Percentiles rank a stretch among this genome's conserved stretches.
Evolutionary conservation across 2,329 filamentous ascomycete genomes (phyloP).

Genomic region (Helotiales sp.): DNA sequence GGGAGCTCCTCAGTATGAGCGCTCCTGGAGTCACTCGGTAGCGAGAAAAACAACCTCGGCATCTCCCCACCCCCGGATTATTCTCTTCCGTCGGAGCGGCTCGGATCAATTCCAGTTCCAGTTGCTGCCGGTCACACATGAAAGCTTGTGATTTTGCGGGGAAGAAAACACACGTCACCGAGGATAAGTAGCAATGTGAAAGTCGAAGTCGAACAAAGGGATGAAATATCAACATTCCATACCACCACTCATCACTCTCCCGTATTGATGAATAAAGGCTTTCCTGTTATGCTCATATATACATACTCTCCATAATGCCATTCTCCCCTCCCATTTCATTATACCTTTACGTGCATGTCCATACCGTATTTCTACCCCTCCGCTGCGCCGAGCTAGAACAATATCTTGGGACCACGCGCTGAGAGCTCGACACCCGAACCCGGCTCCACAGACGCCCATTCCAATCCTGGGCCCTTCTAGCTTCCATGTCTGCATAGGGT

Average conservation of each 20-base stretch:
- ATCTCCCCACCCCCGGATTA: too few relatives aligned
- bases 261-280: too few relatives aligned
- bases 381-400: conserved; percentile 16
- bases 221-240: background rate
- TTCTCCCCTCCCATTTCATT: background rate
- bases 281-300: too few relatives aligned
- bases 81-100: too few relatives aligned
- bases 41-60: too few relatives aligned
- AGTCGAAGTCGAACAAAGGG: background rate
- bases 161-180: conserved; percentile 1
- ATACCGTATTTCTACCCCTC: conserved; percentile 6
- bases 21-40: too few relatives aligned
- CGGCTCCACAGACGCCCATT: conserved; percentile 9
- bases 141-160: conserved; percentile 1
- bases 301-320: too few relatives aligned
- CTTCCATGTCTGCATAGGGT: conserved; percentile 10
- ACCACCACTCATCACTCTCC: too few relatives aligned
- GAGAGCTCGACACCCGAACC: background rate
- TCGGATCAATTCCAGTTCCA: too few relatives aligned
- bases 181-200: background rate
- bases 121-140: background rate
- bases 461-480: conserved; percentile 1
- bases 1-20: too few relatives aligned
- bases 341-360: too few relatives aligned
- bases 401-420: conserved; percentile 7